Evolutionary conservation across 2,329 filamentous ascomycete species (phyloP).

Genomic region (Akanthomyces muscarius): DNA sequence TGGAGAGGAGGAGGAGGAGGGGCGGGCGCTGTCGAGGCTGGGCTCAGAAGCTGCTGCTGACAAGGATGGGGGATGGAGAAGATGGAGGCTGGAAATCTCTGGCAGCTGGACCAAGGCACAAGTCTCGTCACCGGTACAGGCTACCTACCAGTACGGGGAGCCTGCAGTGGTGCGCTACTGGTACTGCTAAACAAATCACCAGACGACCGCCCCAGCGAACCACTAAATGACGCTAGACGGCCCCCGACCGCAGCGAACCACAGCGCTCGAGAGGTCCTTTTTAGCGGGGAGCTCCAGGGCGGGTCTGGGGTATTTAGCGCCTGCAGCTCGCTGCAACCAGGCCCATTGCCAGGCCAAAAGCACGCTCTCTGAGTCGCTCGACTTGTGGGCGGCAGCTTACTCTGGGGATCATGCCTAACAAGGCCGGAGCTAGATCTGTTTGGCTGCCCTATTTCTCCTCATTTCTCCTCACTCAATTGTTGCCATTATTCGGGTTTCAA

Average conservation of each 20-base stretch:
- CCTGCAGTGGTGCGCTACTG: too few species aligned
- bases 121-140: too few species aligned
- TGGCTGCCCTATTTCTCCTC: too few species aligned
- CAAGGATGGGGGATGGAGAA: slow-evolving; percentile 2
- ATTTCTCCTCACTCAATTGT: too few species aligned
- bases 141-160: too few species aligned
- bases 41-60: not conserved
- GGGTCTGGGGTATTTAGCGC: slow-evolving; percentile 1
- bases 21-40: not conserved
- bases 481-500: too few species aligned
- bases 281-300: slow-evolving; percentile 1
- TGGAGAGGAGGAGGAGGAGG: not conserved
- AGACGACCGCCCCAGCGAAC: not conserved
- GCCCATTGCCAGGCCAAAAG: too few species aligned
- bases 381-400: not conserved
- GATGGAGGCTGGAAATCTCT: slow-evolving; percentile 6
- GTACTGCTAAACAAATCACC: not conserved
- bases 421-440: too few species aligned
- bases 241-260: not conserved
- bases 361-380: too few species aligned
- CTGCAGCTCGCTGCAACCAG: not conserved
- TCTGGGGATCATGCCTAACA: not conserved
- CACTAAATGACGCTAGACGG: not conserved
- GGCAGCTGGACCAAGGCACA: not conserved
- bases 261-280: not conserved